A percentile compares a stretch with the other conserved stretches of the same genome.
Conservation (phyloP, 495 filamentous ascomycete species). For the Penicillium silybi region DNA sequence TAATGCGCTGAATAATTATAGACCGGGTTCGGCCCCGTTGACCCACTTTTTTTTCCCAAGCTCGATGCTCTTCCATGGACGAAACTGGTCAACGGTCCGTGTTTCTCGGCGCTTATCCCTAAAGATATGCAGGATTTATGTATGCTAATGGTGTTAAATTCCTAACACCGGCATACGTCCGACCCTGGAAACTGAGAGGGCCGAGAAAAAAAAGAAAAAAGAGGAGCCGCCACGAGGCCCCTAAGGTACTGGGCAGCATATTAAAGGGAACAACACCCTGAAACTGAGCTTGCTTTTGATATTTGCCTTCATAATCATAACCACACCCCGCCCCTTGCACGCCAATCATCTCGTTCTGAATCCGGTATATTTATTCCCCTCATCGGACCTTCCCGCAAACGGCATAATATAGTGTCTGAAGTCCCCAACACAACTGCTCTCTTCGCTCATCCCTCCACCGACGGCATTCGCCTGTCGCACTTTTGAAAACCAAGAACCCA, state of each 20-base stretch:
- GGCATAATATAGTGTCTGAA: neutral
- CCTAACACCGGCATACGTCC: constrained; percentile 4
- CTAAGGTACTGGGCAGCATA: neutral
- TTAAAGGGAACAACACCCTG: constrained; percentile 1
- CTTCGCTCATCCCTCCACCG: neutral
- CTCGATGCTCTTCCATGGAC: neutral
- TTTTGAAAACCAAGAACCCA: neutral
- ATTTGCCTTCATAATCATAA: neutral
- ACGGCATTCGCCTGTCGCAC: neutral
- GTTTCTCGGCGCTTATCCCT: constrained; percentile 1
- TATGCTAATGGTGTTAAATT: neutral
- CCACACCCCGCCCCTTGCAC: neutral
- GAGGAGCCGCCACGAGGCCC: constrained; percentile 6
- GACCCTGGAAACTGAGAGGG: neutral
- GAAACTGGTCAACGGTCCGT: neutral
- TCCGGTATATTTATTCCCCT: constrained; percentile 3
- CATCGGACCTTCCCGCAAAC: constrained; percentile 10
- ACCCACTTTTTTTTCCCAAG: neutral
- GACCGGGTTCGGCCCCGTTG: neutral
- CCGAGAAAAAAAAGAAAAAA: constrained; percentile 2
- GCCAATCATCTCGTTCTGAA: neutral
- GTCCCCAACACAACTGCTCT: neutral
- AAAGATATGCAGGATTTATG: constrained; percentile 7
- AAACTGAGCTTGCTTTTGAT: neutral
- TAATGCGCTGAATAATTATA: neutral